A percentile compares a stretch with the other conserved stretches of the same genome.
Evolutionary conservation across 2,329 filamentous ascomycete species (phyloP).

Genomic region (Myriosclerotinia scirpicola): DNA sequence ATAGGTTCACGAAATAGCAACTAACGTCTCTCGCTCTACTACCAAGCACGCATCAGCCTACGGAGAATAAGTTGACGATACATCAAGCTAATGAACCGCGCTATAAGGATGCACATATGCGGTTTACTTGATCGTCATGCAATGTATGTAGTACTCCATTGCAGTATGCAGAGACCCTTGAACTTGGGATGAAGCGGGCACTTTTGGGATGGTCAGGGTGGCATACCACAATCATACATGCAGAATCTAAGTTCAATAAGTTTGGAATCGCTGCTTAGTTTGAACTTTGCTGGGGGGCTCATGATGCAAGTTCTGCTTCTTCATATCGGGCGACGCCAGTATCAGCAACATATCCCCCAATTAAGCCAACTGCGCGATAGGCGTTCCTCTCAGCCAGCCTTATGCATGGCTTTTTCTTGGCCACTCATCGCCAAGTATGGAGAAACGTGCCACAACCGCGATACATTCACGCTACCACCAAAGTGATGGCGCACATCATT

Average conservation of each 20-base stretch:
- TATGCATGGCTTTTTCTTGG: conserved; percentile 3
- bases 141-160: background rate
- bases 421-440: conserved; percentile 26
- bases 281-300: background rate
- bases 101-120: conserved; percentile 1
- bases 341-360: background rate
- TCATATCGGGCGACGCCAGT: background rate
- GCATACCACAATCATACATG: background rate
- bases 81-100: background rate
- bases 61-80: conserved; percentile 12
- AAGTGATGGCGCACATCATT: conserved; percentile 3
- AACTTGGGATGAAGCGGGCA: background rate
- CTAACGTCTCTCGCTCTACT: background rate
- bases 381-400: background rate
- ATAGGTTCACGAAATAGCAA: background rate
- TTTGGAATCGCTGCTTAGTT: background rate
- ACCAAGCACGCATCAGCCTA: background rate
- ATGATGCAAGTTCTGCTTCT: background rate
- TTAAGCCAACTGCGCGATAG: conserved; percentile 2
- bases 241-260: background rate
- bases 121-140: background rate
- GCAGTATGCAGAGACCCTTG: background rate
- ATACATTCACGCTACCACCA: conserved; percentile 1
- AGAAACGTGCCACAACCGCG: conserved; percentile 21
- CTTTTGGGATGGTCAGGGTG: background rate